phyloP scores from a whole-genome alignment of 78 protist species.

The Protostelium mycophagum region DNA sequence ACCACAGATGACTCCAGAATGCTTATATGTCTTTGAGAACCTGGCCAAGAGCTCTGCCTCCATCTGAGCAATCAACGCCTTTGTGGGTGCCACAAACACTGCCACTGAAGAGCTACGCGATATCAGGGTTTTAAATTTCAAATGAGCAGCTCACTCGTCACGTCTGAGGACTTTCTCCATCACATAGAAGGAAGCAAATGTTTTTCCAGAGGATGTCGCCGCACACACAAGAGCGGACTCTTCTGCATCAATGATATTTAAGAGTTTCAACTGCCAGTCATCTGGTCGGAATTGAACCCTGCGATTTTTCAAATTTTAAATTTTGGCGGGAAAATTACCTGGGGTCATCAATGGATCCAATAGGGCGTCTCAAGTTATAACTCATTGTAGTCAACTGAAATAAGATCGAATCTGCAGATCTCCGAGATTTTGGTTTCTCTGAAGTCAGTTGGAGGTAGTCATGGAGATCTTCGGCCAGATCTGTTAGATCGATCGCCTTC shows the following conservation, averaged over 20 bases:
- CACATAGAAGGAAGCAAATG: conserved; percentile 75
- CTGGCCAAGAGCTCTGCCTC: conserved; percentile 40
- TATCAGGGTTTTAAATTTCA: too few relatives aligned
- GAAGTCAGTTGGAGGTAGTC: too few relatives aligned
- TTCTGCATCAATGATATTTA: conserved; percentile 71
- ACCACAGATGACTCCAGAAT: conserved; percentile 7
- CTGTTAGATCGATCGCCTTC: too few relatives aligned
- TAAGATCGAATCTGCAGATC: too few relatives aligned
- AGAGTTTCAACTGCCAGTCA: conserved; percentile 79
- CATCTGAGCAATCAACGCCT: conserved; percentile 81
- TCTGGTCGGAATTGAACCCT: conserved; percentile 89
- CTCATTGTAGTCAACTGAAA: too few relatives aligned
- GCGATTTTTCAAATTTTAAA: too few relatives aligned
- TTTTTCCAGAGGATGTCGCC: conserved; percentile 89
- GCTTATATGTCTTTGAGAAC: conserved; percentile 16
- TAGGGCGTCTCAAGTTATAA: too few relatives aligned
- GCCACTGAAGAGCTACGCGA: conserved; percentile 38
- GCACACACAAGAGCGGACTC: conserved; percentile 72
- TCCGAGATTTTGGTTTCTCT: too few relatives aligned
- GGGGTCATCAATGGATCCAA: too few relatives aligned
- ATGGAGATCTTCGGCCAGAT: too few relatives aligned
- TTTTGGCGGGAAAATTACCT: too few relatives aligned
- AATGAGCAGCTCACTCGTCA: too few relatives aligned
- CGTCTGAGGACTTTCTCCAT: conserved; percentile 58
- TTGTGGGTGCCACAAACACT: conserved; percentile 85